Evolutionary conservation across 225 moss, liverwort and hornwort species (phyloP).

Genomic region (Physcomitrium patens): DNA sequence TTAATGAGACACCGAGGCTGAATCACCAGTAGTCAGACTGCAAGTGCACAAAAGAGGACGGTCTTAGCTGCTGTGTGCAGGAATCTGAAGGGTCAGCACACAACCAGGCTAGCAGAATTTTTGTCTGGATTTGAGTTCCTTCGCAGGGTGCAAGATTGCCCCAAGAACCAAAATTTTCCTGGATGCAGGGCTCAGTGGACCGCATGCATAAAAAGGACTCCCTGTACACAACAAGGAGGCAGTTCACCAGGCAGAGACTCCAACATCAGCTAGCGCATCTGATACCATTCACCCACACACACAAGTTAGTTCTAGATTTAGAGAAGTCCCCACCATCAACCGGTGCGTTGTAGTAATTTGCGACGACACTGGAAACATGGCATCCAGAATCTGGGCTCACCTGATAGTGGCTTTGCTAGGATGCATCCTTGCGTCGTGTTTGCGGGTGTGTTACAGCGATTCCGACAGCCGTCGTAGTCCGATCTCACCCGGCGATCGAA

Average conservation of each 20-base stretch:
- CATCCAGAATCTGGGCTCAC: constrained; percentile 1
- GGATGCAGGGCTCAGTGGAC: not conserved
- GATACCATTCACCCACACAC: too few species aligned
- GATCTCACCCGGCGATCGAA: constrained; percentile 29
- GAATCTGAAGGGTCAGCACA: too few species aligned
- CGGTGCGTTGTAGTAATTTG: constrained; percentile 32
- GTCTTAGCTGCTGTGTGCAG: too few species aligned
- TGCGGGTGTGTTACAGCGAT: constrained; percentile 11
- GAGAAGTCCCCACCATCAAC: too few species aligned
- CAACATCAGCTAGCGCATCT: too few species aligned
- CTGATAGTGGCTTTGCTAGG: constrained; percentile 34
- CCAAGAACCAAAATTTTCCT: not conserved
- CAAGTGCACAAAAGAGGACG: too few species aligned
- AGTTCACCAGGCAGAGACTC: too few species aligned
- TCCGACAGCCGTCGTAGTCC: not conserved
- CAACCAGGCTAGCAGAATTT: too few species aligned
- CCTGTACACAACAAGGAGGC: too few species aligned
- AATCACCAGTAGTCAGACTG: not conserved
- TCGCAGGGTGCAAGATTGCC: too few species aligned
- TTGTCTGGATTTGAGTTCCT: too few species aligned
- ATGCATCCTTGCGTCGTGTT: constrained; percentile 36
- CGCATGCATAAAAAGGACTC: not conserved
- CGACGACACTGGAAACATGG: constrained; percentile 17
- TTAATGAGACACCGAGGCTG: not conserved
- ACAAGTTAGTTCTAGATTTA: too few species aligned